Percentiles rank a stretch among this genome's conserved stretches.
Evolutionary conservation across 768 basidiomycete species (phyloP).

Genomic region (Cystobasidium onofrii): DNA sequence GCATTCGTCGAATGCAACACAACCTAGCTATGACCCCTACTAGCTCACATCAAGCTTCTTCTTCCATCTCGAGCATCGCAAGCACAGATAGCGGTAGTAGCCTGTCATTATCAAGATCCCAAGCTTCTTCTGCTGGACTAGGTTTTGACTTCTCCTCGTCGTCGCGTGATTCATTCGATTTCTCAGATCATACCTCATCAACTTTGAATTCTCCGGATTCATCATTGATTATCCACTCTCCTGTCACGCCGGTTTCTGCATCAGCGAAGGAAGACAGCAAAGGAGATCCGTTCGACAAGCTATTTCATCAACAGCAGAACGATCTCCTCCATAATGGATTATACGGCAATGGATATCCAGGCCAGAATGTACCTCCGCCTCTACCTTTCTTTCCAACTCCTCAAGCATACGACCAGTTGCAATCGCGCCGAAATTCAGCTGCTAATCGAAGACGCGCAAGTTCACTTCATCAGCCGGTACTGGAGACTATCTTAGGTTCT

Average conservation of each 20-base stretch:
- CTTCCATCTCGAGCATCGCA: slow-evolving; percentile 16
- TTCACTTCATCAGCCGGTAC: slow-evolving; percentile 12
- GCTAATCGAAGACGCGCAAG: slow-evolving; percentile 15
- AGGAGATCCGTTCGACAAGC: background rate
- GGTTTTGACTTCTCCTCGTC: slow-evolving; percentile 19
- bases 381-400: slow-evolving; percentile 24
- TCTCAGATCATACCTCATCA: background rate
- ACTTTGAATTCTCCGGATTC: slow-evolving; percentile 10
- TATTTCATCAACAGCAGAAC: background rate
- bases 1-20: slow-evolving; percentile 4
- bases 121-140: slow-evolving; percentile 16
- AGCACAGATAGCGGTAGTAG: slow-evolving; percentile 7
- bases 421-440: background rate
- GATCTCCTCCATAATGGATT: background rate
- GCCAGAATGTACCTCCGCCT: slow-evolving; percentile 4
- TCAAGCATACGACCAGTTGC: background rate
- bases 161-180: slow-evolving; percentile 2
- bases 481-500: slow-evolving; percentile 25
- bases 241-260: background rate
- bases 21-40: background rate
- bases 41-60: background rate
- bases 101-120: background rate
- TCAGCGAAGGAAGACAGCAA: background rate
- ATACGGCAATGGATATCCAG: background rate
- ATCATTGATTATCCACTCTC: background rate